A percentile compares a stretch with the other conserved stretches of the same genome.
Conservation (phyloP, 805 yeast genomes). For the Vanderwaltozyma yarrowii region DNA sequence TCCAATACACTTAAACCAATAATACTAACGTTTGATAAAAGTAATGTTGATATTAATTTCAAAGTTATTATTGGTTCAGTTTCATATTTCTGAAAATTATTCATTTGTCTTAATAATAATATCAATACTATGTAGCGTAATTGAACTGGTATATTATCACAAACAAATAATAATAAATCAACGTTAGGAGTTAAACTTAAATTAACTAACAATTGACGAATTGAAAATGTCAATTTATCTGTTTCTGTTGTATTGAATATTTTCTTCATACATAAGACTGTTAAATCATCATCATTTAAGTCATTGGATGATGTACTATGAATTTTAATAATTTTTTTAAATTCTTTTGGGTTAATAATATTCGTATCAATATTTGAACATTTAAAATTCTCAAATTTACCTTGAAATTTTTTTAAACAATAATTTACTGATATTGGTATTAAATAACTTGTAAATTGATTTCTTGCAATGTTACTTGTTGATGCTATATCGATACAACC, state of each 20-base stretch:
- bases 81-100: slow-evolving; percentile 5
- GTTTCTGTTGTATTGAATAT: slow-evolving; percentile 56
- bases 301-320: neutral
- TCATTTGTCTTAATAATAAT: slow-evolving; percentile 32
- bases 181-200: slow-evolving; percentile 28
- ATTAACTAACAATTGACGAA: slow-evolving; percentile 41
- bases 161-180: slow-evolving; percentile 48
- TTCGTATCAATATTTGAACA: slow-evolving; percentile 7
- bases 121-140: slow-evolving; percentile 55
- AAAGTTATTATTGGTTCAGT: slow-evolving; percentile 28
- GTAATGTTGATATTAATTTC: slow-evolving; percentile 41
- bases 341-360: slow-evolving; percentile 8
- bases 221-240: slow-evolving; percentile 47
- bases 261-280: slow-evolving; percentile 37
- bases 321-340: neutral
- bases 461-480: slow-evolving; percentile 9
- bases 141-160: slow-evolving; percentile 74
- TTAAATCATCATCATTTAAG: slow-evolving; percentile 18
- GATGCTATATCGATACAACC: slow-evolving; percentile 24
- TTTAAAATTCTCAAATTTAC: slow-evolving; percentile 17
- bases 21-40: slow-evolving; percentile 69
- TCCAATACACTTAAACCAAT: slow-evolving; percentile 83
- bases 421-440: slow-evolving; percentile 17
- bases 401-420: slow-evolving; percentile 20
- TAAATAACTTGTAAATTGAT: slow-evolving; percentile 21